Percentiles rank a stretch among this genome's conserved stretches.
Conservation (phyloP, 306 rosid species). For the Alnus rubra region DNA sequence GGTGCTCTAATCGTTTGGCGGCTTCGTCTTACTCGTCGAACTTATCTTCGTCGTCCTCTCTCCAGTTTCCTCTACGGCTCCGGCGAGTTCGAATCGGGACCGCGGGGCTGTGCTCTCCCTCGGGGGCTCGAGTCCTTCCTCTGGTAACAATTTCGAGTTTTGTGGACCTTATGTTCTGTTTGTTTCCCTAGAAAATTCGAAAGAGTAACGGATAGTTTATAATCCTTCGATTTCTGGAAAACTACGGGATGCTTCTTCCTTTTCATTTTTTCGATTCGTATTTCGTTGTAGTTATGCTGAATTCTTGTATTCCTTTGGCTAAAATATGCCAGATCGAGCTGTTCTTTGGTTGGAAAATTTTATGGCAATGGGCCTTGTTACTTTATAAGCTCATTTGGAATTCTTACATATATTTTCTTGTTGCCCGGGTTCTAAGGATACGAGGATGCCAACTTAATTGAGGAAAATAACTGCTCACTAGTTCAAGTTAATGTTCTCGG, state of each 20-base stretch:
- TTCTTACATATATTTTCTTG: not conserved
- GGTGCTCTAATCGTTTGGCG: slow-evolving; percentile 33
- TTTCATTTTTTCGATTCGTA: not conserved
- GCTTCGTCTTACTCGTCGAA: slow-evolving; percentile 35
- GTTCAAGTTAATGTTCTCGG: not conserved
- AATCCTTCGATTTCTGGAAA: not conserved
- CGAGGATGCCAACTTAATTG: not conserved
- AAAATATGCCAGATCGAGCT: not conserved
- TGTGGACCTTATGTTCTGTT: not conserved
- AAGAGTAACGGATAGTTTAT: not conserved
- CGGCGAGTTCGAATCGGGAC: slow-evolving; percentile 39
- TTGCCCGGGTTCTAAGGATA: not conserved
- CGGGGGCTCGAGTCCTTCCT: slow-evolving; percentile 50
- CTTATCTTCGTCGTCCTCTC: slow-evolving; percentile 36
- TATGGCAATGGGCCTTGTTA: too few relatives aligned
- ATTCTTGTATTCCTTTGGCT: too few relatives aligned
- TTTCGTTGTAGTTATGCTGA: not conserved
- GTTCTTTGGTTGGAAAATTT: not conserved
- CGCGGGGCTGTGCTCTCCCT: slow-evolving; percentile 33
- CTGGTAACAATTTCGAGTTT: not conserved
- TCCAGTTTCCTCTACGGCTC: slow-evolving; percentile 53
- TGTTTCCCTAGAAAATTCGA: slow-evolving; percentile 1
- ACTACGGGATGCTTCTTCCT: not conserved
- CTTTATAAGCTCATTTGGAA: not conserved
- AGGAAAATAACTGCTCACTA: not conserved